Evolutionary conservation across 73 alveolate species (phyloP), one percentile per base, ranked within the genome.

Genomic region (Diophrys appendiculata): DNA sequence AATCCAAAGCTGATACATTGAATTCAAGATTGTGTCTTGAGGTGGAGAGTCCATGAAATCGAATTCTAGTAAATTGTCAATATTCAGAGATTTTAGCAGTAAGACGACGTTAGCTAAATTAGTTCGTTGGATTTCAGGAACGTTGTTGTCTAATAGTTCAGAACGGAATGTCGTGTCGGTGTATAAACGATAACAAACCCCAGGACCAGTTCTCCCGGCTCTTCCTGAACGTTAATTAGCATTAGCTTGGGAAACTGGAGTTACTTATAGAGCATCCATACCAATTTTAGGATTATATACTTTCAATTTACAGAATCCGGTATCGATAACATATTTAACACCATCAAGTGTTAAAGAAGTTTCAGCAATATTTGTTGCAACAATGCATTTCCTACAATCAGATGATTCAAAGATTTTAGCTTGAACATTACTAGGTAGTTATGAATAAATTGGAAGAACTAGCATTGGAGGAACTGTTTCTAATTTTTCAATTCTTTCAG

Each of bases 31-130:
- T n/a, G 97, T 98, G 35, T 98, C 99, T 93, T 97, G 98, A 1
- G 99, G 99, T 22, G 99, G 99, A 3, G 99, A 99, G 90, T 98
- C 99, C 99, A 98, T 98, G 88, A 98, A 98, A 90, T 97, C 99
- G 81, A 98, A 98, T 75, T 97, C 96, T 76, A 98, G 90, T 80
- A 98, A 83, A 80, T 98, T 94, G 64, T 97, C 98, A 70, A 98
- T 96, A 78, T 97, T 98, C 80, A 98, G 87, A 55, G 98, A 90
- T 69, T 95, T 95, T 74, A 98, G 88, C 78, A 98, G 91, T 65
- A 98, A 94, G 52, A 98, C 99, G 33, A 98, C 99, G 93, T 98
- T 98, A 28, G 99, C 98, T 69, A 98, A 90, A 86, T 98, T 98
- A 52, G 99, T 98, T 78, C 99, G 96, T 79, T 98, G 98, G 75